phyloP scores from a whole-genome alignment of 176 grass and related monocot species.

The Carex parvula region DNA sequence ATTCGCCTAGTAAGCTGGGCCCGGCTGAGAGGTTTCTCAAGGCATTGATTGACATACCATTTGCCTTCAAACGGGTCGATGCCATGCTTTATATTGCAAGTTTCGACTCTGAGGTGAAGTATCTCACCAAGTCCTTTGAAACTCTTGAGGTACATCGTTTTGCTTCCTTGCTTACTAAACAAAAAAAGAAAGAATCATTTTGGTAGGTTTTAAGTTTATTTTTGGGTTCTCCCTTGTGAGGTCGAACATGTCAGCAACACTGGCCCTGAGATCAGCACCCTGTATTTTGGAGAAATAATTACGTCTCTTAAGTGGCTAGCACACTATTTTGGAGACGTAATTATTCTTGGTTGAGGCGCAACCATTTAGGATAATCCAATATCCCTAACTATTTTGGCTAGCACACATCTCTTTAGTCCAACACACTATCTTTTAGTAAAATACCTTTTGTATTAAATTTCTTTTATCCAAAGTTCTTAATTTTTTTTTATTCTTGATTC shows the following conservation, averaged over 20 bases:
- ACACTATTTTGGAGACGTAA: background rate
- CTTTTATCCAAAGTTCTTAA: background rate
- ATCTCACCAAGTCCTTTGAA: slow-evolving; percentile 88
- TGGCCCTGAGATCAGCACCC: background rate
- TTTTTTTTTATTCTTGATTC: background rate
- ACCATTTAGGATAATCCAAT: too few species aligned
- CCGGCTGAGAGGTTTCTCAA: slow-evolving; percentile 91
- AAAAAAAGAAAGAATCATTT: too few species aligned
- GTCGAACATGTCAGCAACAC: background rate
- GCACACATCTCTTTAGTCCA: background rate
- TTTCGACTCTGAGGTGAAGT: slow-evolving; percentile 94
- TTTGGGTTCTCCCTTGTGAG: background rate
- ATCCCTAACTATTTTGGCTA: background rate
- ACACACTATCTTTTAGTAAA: background rate
- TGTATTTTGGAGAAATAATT: background rate
- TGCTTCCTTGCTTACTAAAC: background rate
- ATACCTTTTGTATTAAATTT: background rate
- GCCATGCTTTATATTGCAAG: slow-evolving; percentile 97
- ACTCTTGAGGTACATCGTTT: slow-evolving; percentile 77
- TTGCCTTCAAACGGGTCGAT: slow-evolving; percentile 94
- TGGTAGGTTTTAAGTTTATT: background rate
- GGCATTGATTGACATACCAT: slow-evolving; percentile 89
- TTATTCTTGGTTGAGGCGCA: too few species aligned
- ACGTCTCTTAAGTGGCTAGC: background rate
- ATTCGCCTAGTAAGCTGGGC: slow-evolving; percentile 59